A percentile compares a stretch with the other conserved stretches of the same genome.
phyloP scores from a whole-genome alignment of 306 rosid species.

The Citrullus mucosospermus region DNA sequence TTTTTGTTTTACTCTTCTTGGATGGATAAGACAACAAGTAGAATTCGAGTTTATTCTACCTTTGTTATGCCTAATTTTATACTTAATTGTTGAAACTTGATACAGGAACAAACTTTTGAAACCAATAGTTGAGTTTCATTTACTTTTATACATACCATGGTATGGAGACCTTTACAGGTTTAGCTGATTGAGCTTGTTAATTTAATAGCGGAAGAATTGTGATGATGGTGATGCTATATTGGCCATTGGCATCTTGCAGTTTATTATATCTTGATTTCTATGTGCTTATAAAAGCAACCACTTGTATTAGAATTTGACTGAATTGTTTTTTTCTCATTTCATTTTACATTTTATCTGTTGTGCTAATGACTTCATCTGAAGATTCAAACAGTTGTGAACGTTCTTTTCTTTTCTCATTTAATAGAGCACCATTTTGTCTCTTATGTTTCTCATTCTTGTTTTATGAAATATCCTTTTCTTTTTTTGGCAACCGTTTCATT shows the following conservation, averaged over 20 bases:
- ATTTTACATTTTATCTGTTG: neutral
- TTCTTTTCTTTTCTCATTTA: neutral
- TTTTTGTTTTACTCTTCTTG: neutral
- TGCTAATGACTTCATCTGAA: neutral
- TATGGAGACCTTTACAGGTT: neutral
- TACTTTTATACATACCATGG: neutral
- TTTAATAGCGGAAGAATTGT: neutral
- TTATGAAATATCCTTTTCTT: neutral
- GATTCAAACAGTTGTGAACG: neutral
- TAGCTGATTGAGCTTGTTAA: neutral
- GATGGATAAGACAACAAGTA: neutral
- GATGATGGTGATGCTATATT: neutral
- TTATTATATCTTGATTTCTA: neutral
- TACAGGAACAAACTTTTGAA: neutral
- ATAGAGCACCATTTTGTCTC: neutral
- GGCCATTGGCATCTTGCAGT: neutral
- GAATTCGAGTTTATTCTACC: neutral
- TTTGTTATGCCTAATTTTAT: neutral
- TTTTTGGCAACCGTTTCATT: neutral
- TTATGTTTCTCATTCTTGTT: neutral
- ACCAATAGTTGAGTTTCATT: neutral
- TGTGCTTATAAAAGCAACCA: neutral
- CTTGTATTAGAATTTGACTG: neutral
- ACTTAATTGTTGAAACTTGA: neutral
- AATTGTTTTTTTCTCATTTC: neutral